Percentiles rank a stretch among this genome's conserved stretches.
Evolutionary conservation across 2,329 filamentous ascomycete genomes (phyloP).

Genomic region (Fusarium chaquense): DNA sequence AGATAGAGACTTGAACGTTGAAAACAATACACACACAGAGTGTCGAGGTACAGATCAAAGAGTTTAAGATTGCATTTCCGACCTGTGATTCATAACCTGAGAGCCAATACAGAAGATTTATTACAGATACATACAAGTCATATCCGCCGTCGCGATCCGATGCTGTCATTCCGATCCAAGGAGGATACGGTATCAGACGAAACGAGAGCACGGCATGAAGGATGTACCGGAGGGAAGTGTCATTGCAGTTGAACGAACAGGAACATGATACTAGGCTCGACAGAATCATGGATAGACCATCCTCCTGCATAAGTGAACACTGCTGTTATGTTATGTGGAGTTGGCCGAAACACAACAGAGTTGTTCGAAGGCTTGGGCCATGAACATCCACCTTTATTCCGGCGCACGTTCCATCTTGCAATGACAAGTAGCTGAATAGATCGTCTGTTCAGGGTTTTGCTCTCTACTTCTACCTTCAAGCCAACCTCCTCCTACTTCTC

Average conservation of each 20-base stretch:
- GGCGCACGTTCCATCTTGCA: neutral
- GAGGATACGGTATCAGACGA: no score
- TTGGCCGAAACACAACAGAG: neutral
- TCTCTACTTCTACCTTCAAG: neutral
- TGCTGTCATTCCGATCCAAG: no score
- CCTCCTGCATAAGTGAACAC: no score
- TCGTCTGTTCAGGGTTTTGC: neutral
- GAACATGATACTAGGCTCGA: no score
- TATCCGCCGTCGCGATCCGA: no score
- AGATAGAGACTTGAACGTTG: neutral
- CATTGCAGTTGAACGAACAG: no score
- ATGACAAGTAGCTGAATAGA: neutral
- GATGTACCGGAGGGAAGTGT: no score
- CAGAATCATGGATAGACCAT: no score
- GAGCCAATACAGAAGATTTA: neutral
- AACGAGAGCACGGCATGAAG: no score
- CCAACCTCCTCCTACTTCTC: neutral
- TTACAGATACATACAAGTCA: no score
- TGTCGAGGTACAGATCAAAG: neutral
- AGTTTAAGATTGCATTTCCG: neutral
- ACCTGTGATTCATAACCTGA: neutral
- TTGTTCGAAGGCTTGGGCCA: neutral
- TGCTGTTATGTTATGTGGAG: neutral
- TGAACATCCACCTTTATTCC: neutral
- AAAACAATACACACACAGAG: neutral